Conservation (phyloP, 2,329 filamentous ascomycete species). For the Penicillium sp. region DNA sequence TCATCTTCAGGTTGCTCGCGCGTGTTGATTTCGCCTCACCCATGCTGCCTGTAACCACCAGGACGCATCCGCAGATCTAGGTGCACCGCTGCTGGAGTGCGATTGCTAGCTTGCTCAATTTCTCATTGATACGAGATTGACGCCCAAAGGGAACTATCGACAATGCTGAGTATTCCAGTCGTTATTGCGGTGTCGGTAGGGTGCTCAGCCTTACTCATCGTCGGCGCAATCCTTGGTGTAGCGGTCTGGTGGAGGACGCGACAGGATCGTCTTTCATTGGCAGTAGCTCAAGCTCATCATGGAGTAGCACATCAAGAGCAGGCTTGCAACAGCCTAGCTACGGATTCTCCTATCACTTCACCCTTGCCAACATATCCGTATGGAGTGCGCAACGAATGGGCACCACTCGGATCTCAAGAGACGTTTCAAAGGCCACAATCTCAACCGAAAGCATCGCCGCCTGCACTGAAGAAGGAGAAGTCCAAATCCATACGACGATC, state of each 20-base stretch:
- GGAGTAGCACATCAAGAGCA: constrained; percentile 25
- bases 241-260: constrained; percentile 34
- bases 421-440: constrained; percentile 20
- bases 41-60: constrained; percentile 6
- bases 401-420: constrained; percentile 29
- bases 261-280: constrained; percentile 29
- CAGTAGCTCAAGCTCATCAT: constrained; percentile 22
- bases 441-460: constrained; percentile 9
- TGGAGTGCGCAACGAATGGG: constrained; percentile 34
- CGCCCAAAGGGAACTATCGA: constrained; percentile 7
- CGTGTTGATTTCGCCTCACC: not conserved
- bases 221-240: constrained; percentile 28
- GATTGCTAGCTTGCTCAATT: not conserved
- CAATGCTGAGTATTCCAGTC: constrained; percentile 30
- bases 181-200: constrained; percentile 34
- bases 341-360: constrained; percentile 24
- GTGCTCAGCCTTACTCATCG: constrained; percentile 31
- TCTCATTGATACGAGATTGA: not conserved
- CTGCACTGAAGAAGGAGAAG: constrained; percentile 22
- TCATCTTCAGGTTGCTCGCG: not conserved
- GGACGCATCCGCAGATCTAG: constrained; percentile 1
- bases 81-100: constrained; percentile 3
- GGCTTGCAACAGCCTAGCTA: constrained; percentile 22
- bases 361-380: constrained; percentile 30
- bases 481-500: constrained; percentile 29